A percentile compares a stretch with the other conserved stretches of the same genome.
Conservation (phyloP, 345 rosid genomes). For the rapeseed (Brassica napus) region DNA sequence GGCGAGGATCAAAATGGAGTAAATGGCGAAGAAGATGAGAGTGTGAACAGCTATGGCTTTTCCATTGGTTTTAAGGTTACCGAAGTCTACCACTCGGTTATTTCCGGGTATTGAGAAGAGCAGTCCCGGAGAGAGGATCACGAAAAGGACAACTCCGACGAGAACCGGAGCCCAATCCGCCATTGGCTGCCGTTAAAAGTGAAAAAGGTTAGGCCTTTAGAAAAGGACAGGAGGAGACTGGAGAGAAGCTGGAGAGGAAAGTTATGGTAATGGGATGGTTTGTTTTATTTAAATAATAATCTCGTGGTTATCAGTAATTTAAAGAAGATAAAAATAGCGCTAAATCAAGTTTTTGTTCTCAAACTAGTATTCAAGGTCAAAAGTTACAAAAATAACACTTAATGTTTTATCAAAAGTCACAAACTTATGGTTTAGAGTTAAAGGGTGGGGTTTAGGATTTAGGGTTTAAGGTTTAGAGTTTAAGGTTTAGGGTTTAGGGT, state of each 20-base stretch:
- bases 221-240: neutral
- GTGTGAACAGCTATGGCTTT: constrained; percentile 81
- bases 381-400: too few species aligned
- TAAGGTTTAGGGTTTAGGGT: too few species aligned
- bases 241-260: constrained; percentile 5
- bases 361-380: too few species aligned
- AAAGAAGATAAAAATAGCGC: neutral
- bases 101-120: constrained; percentile 77
- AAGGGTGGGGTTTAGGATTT: too few species aligned
- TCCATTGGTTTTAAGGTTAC: constrained; percentile 86
- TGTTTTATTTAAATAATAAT: neutral
- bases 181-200: constrained; percentile 42
- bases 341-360: too few species aligned
- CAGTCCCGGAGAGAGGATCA: constrained; percentile 86
- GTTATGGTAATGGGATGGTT: neutral
- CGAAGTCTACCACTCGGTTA: constrained; percentile 61
- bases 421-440: too few species aligned
- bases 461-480: too few species aligned
- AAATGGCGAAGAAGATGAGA: constrained; percentile 74
- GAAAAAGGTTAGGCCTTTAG: constrained; percentile 5
- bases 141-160: constrained; percentile 78
- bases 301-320: neutral
- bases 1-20: constrained; percentile 70
- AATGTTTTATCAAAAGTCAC: too few species aligned
- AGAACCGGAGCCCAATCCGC: constrained; percentile 96